Percentiles rank a stretch among this genome's conserved stretches.
phyloP scores from a whole-genome alignment of 1,284 basidiomycete genomes.

The Moesziomyces sp. region DNA sequence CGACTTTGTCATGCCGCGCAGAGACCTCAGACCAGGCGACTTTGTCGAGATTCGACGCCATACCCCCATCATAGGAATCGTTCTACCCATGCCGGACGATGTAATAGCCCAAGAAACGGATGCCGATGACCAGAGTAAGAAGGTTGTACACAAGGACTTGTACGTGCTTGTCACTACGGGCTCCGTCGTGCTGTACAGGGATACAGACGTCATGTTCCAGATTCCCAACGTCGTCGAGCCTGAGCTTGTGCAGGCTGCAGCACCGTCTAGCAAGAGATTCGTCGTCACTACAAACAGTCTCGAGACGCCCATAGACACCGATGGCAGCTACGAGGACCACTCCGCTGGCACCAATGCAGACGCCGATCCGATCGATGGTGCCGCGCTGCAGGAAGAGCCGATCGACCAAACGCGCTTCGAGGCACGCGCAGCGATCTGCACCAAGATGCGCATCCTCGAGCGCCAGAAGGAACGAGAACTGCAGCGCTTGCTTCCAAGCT shows the following conservation, averaged over 20 bases:
- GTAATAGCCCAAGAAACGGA: not conserved
- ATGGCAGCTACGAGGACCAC: slow-evolving; percentile 19
- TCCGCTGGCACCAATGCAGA: slow-evolving; percentile 2
- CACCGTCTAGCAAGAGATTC: slow-evolving; percentile 5
- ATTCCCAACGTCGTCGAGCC: slow-evolving; percentile 33
- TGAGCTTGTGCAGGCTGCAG: slow-evolving; percentile 7
- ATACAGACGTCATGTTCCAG: slow-evolving; percentile 47
- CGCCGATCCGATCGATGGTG: slow-evolving; percentile 13
- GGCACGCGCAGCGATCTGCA: slow-evolving; percentile 34
- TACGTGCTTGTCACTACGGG: slow-evolving; percentile 38
- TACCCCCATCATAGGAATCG: slow-evolving; percentile 11
- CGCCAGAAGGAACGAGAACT: slow-evolving; percentile 40
- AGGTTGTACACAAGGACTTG: slow-evolving; percentile 15
- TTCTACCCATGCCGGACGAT: slow-evolving; percentile 22
- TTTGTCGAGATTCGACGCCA: slow-evolving; percentile 41
- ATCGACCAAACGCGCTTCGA: slow-evolving; percentile 39
- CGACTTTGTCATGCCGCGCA: slow-evolving; percentile 26
- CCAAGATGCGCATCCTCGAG: slow-evolving; percentile 35
- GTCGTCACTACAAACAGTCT: slow-evolving; percentile 25
- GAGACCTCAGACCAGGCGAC: slow-evolving; percentile 33
- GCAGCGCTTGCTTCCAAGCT: slow-evolving; percentile 37
- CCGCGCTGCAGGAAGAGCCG: slow-evolving; percentile 19
- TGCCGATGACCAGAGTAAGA: not conserved
- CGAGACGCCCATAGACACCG: slow-evolving; percentile 13
- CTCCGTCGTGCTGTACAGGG: slow-evolving; percentile 24